Evolutionary conservation across 306 rosid species (phyloP).

Genomic region (Oxytropis ochrocephala): DNA sequence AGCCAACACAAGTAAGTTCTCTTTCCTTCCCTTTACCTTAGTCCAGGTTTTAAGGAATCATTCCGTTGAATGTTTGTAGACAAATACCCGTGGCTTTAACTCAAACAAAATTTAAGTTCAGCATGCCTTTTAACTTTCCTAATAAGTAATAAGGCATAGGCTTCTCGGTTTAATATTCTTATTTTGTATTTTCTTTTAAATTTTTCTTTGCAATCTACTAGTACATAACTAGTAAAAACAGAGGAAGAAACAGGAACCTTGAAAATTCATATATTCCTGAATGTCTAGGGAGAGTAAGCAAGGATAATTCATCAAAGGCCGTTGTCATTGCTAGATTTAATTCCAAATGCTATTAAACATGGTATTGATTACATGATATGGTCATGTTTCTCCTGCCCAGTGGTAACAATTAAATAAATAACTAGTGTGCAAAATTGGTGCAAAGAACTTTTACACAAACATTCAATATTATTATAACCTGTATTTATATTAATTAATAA

Average conservation of each 20-base stretch:
- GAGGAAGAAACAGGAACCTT: neutral
- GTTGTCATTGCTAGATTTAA: neutral
- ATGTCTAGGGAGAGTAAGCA: neutral
- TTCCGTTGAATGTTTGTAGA: neutral
- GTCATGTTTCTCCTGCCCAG: neutral
- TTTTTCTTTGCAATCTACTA: neutral
- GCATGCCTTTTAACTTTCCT: neutral
- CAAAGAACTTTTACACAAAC: neutral
- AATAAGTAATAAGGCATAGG: neutral
- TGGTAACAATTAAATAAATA: neutral
- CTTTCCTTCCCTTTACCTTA: neutral
- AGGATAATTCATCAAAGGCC: neutral
- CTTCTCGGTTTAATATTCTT: neutral
- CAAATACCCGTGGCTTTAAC: neutral
- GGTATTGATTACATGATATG: neutral
- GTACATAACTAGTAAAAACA: neutral
- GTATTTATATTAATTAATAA: neutral
- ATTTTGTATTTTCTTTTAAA: neutral
- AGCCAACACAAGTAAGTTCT: conserved; percentile 21
- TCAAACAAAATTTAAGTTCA: neutral
- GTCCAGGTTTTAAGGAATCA: neutral
- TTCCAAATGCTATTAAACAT: neutral
- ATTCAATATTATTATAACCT: neutral
- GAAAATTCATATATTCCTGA: neutral
- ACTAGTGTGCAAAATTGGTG: neutral